phyloP scores from a whole-genome alignment of 129 eudicot genomes.

The Helianthus tuberosus region DNA sequence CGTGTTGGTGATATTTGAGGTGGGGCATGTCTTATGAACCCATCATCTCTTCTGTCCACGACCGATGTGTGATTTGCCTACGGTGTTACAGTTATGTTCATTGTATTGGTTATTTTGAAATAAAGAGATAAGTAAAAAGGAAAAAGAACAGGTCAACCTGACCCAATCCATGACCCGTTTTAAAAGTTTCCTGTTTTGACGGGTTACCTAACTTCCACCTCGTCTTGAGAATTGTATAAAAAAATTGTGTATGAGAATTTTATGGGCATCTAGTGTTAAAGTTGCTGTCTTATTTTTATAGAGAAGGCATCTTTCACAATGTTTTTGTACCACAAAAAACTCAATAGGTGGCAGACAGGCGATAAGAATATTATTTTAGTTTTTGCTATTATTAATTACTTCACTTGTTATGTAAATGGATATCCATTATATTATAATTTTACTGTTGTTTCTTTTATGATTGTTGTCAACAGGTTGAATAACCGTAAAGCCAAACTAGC shows the following conservation, averaged over 20 bases:
- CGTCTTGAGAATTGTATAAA: not conserved
- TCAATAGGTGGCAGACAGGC: not conserved
- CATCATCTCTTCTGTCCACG: too few species aligned
- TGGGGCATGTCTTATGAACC: too few species aligned
- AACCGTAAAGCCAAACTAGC: slow-evolving; percentile 89
- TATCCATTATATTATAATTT: not conserved
- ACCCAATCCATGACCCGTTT: not conserved
- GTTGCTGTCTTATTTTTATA: too few species aligned
- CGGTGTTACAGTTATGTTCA: not conserved
- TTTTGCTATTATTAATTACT: not conserved
- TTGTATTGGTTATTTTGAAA: too few species aligned
- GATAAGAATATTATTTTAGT: not conserved
- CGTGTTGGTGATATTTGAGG: too few species aligned
- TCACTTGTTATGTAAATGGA: not conserved
- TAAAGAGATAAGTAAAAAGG: not conserved
- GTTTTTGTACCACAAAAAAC: slow-evolving; percentile 10
- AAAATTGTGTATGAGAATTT: not conserved
- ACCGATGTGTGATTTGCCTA: too few species aligned
- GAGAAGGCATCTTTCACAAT: not conserved
- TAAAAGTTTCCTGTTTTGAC: not conserved
- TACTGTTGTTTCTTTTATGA: not conserved
- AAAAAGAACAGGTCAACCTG: not conserved
- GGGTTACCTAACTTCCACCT: not conserved
- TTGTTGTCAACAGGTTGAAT: slow-evolving; percentile 62
- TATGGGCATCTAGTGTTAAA: too few species aligned